Conservation (phyloP, 2,329 filamentous ascomycete species). For the Diaporthe eres region DNA sequence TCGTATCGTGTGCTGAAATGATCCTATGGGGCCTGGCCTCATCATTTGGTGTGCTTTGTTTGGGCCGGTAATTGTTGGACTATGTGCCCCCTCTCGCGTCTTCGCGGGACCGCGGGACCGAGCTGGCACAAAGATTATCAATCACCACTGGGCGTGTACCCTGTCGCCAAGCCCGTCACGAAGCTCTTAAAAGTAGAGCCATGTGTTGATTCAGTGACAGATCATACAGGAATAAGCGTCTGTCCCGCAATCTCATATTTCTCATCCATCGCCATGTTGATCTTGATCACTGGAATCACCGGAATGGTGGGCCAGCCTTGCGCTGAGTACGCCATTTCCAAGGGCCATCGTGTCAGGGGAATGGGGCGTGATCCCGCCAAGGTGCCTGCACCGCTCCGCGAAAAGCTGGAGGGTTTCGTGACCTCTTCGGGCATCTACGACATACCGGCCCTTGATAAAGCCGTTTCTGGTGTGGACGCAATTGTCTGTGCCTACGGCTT, state of each 20-base stretch:
- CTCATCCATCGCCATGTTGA: not conserved
- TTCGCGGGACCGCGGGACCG: not conserved
- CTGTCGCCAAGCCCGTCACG: no score
- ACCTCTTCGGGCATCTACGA: slow-evolving; percentile 3
- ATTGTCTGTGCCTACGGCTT: not conserved
- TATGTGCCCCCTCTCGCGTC: not conserved
- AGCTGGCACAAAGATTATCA: not conserved
- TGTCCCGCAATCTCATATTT: not conserved
- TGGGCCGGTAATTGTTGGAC: not conserved
- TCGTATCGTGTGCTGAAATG: not conserved
- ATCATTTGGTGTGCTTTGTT: not conserved
- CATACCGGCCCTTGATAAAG: not conserved
- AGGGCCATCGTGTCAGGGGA: slow-evolving; percentile 7
- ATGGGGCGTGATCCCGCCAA: not conserved
- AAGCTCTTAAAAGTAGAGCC: no score
- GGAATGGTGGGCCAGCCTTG: slow-evolving; percentile 24
- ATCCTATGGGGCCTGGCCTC: not conserved
- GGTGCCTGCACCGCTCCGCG: not conserved
- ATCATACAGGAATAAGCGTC: not conserved
- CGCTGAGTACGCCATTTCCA: slow-evolving; percentile 10
- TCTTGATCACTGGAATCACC: slow-evolving; percentile 15
- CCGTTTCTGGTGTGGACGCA: not conserved
- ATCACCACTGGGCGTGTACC: not conserved
- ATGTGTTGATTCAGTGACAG: not conserved
- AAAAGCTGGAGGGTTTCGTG: slow-evolving; percentile 2